Evolutionary conservation across 2,329 filamentous ascomycete genomes (phyloP).

Genomic region (Colletotrichum liaoningense): DNA sequence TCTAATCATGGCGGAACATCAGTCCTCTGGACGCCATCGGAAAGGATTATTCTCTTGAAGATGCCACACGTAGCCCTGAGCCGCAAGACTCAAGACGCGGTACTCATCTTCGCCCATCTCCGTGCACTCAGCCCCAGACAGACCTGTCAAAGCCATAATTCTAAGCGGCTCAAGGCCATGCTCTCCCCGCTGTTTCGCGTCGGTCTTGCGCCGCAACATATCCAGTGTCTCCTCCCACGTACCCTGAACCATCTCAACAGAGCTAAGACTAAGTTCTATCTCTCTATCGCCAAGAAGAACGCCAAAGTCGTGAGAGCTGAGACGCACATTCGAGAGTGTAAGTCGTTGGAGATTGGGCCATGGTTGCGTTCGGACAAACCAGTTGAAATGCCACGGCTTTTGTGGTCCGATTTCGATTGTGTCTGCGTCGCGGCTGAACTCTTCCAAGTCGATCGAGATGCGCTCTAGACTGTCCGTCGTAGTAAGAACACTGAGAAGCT

Average conservation of each 20-base stretch:
- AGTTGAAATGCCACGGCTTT: neutral
- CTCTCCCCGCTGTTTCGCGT: neutral
- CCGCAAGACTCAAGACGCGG: neutral
- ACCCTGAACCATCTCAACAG: neutral
- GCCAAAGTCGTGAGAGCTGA: neutral
- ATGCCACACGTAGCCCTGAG: neutral
- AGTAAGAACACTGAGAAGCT: neutral
- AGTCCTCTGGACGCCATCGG: neutral
- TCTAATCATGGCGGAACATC: neutral
- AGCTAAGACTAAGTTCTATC: neutral
- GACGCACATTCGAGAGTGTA: neutral
- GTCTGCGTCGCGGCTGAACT: neutral
- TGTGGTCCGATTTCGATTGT: neutral
- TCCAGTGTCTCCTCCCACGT: neutral
- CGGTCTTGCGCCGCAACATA: neutral
- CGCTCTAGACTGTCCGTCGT: neutral
- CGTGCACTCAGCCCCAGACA: neutral
- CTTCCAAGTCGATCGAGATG: neutral
- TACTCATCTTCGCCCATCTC: neutral
- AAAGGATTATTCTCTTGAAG: neutral
- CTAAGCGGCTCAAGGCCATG: neutral
- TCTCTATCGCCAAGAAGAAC: neutral
- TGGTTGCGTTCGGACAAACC: neutral
- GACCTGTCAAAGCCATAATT: neutral
- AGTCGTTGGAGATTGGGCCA: neutral